A percentile compares a stretch with the other conserved stretches of the same genome.
Conservation (phyloP, 352 stramenopile genomes). For the Pseudoperonospora humuli region DNA sequence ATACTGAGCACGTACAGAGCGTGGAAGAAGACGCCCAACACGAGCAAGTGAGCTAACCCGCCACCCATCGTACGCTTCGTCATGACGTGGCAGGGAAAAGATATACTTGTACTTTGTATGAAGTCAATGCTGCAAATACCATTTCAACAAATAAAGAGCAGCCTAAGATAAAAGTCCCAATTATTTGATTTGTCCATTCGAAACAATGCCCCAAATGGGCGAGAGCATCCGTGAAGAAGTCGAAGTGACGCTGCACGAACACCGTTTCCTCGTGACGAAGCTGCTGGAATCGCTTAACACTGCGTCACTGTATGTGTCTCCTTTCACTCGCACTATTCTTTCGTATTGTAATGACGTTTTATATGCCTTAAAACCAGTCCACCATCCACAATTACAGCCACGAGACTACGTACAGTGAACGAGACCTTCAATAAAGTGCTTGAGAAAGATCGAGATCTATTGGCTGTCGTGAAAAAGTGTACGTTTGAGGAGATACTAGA, state of each 20-base stretch:
- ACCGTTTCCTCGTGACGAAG: conserved; percentile 80
- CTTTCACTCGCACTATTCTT: not conserved
- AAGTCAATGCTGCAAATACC: not conserved
- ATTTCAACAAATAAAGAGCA: not conserved
- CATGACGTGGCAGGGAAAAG: conserved; percentile 8
- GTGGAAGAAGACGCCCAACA: conserved; percentile 76
- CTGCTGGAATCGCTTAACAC: conserved; percentile 70
- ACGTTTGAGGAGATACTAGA: conserved; percentile 5
- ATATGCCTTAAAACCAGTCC: conserved; percentile 20
- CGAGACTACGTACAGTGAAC: conserved; percentile 65
- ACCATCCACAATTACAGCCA: conserved; percentile 66
- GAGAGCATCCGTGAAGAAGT: conserved; percentile 64
- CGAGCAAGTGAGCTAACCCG: conserved; percentile 30
- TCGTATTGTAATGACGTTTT: not conserved
- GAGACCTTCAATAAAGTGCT: conserved; percentile 69
- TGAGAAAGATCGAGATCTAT: conserved; percentile 66
- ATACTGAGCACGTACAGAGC: conserved; percentile 82
- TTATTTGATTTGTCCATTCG: not conserved
- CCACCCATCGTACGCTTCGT: not conserved
- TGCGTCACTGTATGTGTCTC: conserved; percentile 38
- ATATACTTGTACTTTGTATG: conserved; percentile 10
- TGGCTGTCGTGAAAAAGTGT: conserved; percentile 71
- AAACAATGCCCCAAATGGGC: conserved; percentile 12
- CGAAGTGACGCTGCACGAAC: conserved; percentile 66
- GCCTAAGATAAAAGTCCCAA: not conserved